These are phyloP conservation scores for Huntiella abstrusa DNA, from an alignment of 2,329 filamentous ascomycete species.

Conservation along the genomic window DNA sequence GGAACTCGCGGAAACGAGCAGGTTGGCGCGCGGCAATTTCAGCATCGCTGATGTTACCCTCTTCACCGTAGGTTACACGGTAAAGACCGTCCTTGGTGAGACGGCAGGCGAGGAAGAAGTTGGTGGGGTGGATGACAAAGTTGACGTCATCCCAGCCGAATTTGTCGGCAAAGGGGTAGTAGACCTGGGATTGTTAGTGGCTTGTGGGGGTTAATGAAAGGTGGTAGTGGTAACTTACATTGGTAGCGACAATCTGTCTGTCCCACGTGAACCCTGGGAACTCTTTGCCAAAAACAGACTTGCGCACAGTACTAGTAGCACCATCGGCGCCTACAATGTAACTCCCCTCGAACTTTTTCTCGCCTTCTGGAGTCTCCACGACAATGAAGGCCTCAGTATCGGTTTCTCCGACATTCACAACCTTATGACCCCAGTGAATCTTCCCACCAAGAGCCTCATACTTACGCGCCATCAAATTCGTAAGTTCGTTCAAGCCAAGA, in stretches of 20 bases:
- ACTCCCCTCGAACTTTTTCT: constrained; percentile 25
- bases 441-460: constrained; percentile 19
- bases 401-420: constrained; percentile 28
- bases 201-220: background rate
- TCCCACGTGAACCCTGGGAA: constrained; percentile 43
- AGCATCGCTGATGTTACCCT: constrained; percentile 25
- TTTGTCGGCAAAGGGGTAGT: constrained; percentile 37
- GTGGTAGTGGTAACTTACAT: constrained; percentile 22
- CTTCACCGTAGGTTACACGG: constrained; percentile 44
- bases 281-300: constrained; percentile 31
- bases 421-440: constrained; percentile 28
- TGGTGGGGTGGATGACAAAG: constrained; percentile 41
- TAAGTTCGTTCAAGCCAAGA: constrained; percentile 24
- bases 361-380: constrained; percentile 21
- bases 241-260: constrained; percentile 41
- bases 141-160: constrained; percentile 36
- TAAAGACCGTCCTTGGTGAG: constrained; percentile 41
- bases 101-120: constrained; percentile 42
- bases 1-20: constrained; percentile 34
- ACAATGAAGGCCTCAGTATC: constrained; percentile 25
- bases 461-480: constrained; percentile 25
- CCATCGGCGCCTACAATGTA: constrained; percentile 40
- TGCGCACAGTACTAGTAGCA: constrained; percentile 28
- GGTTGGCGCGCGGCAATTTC: constrained; percentile 16
- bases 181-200: constrained; percentile 25